Evolutionary conservation across 768 basidiomycete genomes (phyloP).

Genomic region (Suillus clintonianus): DNA sequence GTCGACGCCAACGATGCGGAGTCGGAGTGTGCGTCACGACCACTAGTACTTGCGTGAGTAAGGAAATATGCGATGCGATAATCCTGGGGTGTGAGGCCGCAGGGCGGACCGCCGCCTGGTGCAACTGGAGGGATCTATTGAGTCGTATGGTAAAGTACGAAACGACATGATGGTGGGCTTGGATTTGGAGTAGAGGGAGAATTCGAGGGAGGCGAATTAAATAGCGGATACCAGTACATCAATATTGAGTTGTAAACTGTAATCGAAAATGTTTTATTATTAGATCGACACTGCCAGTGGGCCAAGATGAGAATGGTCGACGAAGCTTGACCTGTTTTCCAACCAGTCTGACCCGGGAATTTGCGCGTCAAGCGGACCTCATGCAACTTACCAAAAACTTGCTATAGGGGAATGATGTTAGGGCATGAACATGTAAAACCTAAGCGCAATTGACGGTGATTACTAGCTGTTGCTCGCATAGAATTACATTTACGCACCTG

Average conservation of each 20-base stretch:
- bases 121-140: not conserved
- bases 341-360: too few species aligned
- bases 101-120: not conserved
- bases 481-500: too few species aligned
- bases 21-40: not conserved
- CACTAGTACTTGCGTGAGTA: not conserved
- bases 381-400: not conserved
- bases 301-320: not conserved
- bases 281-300: too few species aligned
- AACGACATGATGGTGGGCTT: not conserved
- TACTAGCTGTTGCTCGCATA: too few species aligned
- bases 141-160: not conserved
- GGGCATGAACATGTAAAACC: too few species aligned
- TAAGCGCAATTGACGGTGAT: too few species aligned
- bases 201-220: too few species aligned
- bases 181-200: too few species aligned
- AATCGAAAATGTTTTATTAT: too few species aligned
- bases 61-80: not conserved
- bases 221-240: too few species aligned
- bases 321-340: not conserved
- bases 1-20: too few species aligned
- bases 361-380: not conserved
- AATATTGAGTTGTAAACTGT: too few species aligned
- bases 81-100: not conserved
- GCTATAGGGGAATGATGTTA: not conserved